Evolutionary conservation across 2,329 filamentous ascomycete genomes (phyloP).

Genomic region (Blastomyces parvus): DNA sequence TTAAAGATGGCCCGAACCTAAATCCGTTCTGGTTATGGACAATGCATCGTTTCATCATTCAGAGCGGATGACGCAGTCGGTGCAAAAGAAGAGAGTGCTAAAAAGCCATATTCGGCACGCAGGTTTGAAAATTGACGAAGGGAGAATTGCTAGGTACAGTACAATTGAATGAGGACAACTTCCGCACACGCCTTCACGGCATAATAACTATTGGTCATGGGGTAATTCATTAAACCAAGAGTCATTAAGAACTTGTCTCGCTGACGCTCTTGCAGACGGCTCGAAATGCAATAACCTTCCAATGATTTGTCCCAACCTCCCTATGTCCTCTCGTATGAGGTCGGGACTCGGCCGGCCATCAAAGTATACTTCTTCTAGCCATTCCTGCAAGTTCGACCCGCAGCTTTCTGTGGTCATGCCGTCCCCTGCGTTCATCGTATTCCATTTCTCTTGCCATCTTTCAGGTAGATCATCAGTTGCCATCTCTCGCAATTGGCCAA

Average conservation of each 20-base stretch:
- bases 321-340: conserved; percentile 19
- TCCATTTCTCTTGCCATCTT: conserved; percentile 26
- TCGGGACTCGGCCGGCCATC: conserved; percentile 21
- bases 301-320: conserved; percentile 20
- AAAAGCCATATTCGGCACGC: conserved; percentile 19
- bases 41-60: conserved; percentile 1
- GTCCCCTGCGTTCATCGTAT: conserved; percentile 18
- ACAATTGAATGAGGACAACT: not conserved
- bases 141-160: not conserved
- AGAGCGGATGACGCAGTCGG: conserved; percentile 15
- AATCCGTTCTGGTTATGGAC: conserved; percentile 26
- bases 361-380: conserved; percentile 34
- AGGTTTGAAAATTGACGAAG: conserved; percentile 12
- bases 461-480: conserved; percentile 27
- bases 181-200: not conserved
- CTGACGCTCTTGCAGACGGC: conserved; percentile 22
- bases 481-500: conserved; percentile 31
- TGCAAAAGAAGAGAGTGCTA: conserved; percentile 14
- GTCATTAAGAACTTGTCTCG: conserved; percentile 20
- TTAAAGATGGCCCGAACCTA: conserved; percentile 22
- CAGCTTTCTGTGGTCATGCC: conserved; percentile 14
- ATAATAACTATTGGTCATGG: conserved; percentile 6
- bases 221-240: conserved; percentile 18
- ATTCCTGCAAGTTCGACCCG: conserved; percentile 25
- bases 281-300: conserved; percentile 9